Evolutionary conservation across 768 basidiomycete species (phyloP).

Genomic region (Amanita thiersii): DNA sequence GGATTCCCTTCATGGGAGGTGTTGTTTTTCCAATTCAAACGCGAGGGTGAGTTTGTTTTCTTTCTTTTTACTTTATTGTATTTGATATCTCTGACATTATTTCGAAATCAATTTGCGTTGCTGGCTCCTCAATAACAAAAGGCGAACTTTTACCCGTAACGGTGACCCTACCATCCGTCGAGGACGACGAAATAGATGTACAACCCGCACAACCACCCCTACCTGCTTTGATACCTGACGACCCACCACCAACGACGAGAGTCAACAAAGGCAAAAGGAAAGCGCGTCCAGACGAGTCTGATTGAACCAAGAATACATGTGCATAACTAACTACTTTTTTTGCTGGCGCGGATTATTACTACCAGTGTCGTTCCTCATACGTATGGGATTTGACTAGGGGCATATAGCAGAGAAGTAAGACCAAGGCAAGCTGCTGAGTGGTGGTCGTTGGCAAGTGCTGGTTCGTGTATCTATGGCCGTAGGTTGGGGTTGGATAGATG

Average conservation of each 20-base stretch:
- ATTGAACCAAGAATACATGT: slow-evolving; percentile 10
- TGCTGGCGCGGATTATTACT: no score
- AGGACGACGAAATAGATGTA: slow-evolving; percentile 53
- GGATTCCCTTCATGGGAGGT: slow-evolving; percentile 57
- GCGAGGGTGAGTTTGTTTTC: slow-evolving; percentile 46
- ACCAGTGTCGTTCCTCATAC: background rate
- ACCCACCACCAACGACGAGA: slow-evolving; percentile 20
- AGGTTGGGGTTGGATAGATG: no score
- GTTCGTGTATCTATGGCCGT: no score
- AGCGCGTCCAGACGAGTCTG: slow-evolving; percentile 25
- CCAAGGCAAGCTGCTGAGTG: no score
- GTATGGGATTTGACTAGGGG: no score
- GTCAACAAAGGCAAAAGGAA: slow-evolving; percentile 60
- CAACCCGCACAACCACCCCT: slow-evolving; percentile 16
- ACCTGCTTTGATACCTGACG: slow-evolving; percentile 6
- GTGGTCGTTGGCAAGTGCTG: no score
- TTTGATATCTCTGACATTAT: slow-evolving; percentile 5
- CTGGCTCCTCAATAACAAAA: slow-evolving; percentile 17
- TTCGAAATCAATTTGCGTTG: no score
- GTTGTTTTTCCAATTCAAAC: slow-evolving; percentile 60
- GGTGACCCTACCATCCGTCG: slow-evolving; percentile 46
- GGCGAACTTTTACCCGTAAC: slow-evolving; percentile 54
- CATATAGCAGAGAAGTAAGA: no score
- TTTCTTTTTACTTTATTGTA: slow-evolving; percentile 9
- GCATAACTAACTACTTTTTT: slow-evolving; percentile 4